Evolutionary conservation across 208 protist species (phyloP).

Genomic region (Leishmania guyanensis): DNA sequence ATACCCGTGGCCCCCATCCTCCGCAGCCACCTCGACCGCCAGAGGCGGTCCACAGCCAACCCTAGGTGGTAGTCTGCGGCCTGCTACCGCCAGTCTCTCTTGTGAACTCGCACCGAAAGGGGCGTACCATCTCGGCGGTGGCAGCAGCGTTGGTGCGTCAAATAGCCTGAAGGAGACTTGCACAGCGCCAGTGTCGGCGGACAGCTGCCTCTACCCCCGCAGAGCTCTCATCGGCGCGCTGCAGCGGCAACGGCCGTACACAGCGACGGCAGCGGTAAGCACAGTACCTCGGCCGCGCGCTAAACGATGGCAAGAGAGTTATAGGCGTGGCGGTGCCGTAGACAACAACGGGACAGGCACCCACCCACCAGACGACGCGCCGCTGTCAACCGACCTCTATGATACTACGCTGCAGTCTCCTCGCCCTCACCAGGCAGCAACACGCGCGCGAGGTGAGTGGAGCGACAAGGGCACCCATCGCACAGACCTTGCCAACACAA

Average conservation of each 20-base stretch:
- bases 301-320: neutral
- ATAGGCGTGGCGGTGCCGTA: no score
- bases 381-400: neutral
- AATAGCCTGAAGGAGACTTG: neutral
- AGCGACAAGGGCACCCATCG: neutral
- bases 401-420: neutral
- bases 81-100: neutral
- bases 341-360: neutral
- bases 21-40: neutral
- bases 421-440: neutral
- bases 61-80: neutral
- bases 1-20: neutral
- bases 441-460: no score
- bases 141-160: neutral
- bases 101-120: neutral
- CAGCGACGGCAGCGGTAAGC: constrained; percentile 1
- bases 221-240: neutral
- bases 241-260: neutral
- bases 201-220: neutral
- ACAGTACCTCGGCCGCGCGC: neutral
- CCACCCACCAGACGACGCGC: neutral
- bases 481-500: neutral
- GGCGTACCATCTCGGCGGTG: neutral
- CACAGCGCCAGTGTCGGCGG: neutral
- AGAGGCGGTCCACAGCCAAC: neutral